Conservation (phyloP, 495 filamentous ascomycete species). For the Elaphomyces granulatus region DNA sequence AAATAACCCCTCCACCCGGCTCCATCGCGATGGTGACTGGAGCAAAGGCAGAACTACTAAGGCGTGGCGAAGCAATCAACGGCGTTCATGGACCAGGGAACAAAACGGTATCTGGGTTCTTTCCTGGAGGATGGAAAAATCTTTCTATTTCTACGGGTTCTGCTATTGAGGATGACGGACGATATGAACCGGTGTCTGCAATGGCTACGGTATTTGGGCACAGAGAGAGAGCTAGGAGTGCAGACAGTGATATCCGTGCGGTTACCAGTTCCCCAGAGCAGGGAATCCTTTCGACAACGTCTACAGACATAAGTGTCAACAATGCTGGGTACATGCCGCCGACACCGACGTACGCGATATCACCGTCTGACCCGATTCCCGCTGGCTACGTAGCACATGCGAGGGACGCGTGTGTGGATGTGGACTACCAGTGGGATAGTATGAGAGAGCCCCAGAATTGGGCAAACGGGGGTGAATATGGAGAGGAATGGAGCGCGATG, state of each 20-base stretch:
- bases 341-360: slow-evolving; percentile 70
- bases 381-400: slow-evolving; percentile 81
- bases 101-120: slow-evolving; percentile 28
- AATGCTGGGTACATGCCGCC: slow-evolving; percentile 51
- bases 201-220: slow-evolving; percentile 1
- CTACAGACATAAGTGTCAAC: slow-evolving; percentile 1
- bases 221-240: neutral
- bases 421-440: slow-evolving; percentile 94
- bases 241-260: slow-evolving; percentile 1
- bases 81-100: slow-evolving; percentile 14
- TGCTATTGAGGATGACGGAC: slow-evolving; percentile 14
- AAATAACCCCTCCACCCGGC: slow-evolving; percentile 76
- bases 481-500: slow-evolving; percentile 93
- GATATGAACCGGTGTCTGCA: slow-evolving; percentile 9
- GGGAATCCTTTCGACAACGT: slow-evolving; percentile 1
- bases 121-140: slow-evolving; percentile 49
- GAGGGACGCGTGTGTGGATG: slow-evolving; percentile 68
- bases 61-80: slow-evolving; percentile 41
- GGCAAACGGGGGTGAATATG: slow-evolving; percentile 76
- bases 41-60: slow-evolving; percentile 73
- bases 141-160: slow-evolving; percentile 12
- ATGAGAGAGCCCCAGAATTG: slow-evolving; percentile 60
- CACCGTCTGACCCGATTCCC: slow-evolving; percentile 65
- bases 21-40: slow-evolving; percentile 73
- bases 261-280: neutral